A percentile compares a stretch with the other conserved stretches of the same genome.
phyloP scores from a whole-genome alignment of 345 rosid genomes.

The Boechera divaricarpa region DNA sequence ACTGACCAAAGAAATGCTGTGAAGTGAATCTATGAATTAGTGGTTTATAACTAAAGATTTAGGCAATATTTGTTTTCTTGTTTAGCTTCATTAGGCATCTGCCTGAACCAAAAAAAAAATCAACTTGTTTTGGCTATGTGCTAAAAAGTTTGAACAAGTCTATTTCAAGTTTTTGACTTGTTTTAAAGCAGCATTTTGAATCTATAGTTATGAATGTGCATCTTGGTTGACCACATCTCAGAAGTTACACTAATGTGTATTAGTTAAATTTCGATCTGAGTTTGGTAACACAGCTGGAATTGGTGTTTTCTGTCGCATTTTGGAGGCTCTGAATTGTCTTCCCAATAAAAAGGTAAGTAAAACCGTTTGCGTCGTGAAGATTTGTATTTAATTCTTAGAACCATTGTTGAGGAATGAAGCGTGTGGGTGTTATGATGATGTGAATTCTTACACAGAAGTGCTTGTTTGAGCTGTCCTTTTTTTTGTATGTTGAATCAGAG shows the following conservation, averaged over 20 bases:
- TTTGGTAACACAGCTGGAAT: slow-evolving; percentile 10
- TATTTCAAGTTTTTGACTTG: neutral
- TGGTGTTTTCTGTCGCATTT: slow-evolving; percentile 28
- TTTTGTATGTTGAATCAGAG: neutral
- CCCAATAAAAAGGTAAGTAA: neutral
- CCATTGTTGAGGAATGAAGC: neutral
- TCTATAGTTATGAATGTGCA: neutral
- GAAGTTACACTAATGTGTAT: neutral
- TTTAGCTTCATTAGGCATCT: slow-evolving; percentile 16
- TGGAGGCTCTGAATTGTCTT: slow-evolving; percentile 1
- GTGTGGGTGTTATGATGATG: neutral
- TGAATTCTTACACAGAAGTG: neutral
- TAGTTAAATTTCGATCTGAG: neutral
- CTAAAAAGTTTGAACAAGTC: slow-evolving; percentile 4
- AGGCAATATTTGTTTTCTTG: slow-evolving; percentile 7
- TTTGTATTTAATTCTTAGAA: neutral
- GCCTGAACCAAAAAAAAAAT: neutral
- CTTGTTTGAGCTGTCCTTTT: neutral
- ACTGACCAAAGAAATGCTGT: neutral
- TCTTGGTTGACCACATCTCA: slow-evolving; percentile 2
- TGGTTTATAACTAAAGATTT: neutral
- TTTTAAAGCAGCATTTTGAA: neutral
- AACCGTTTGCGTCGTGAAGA: slow-evolving; percentile 1
- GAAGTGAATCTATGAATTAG: neutral
- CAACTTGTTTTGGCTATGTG: slow-evolving; percentile 14